Base-by-base conservation (phyloP, 208 protist species). In the Balamuthia mandrillaris region DNA sequence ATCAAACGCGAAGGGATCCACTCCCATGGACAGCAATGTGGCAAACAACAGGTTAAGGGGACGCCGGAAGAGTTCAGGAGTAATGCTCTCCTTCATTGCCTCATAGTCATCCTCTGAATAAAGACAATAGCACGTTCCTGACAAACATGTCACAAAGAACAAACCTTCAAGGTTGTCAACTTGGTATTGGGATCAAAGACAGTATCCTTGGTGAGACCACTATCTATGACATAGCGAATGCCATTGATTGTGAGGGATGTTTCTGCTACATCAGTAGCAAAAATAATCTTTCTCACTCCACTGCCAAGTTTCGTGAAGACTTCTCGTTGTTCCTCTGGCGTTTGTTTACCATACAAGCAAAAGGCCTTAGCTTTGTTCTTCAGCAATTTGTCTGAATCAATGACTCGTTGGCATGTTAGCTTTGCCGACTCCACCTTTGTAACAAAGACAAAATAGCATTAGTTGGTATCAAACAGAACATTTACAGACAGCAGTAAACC, bases 261-360 rank as follows among this genome's bases (percentile, higher is more conserved):
- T 89, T 99, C 98, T 18, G 98, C 98, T 75, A 99, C 98, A 89
- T 99, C 99, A 24, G 98, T 99, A 3, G 98, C 95, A 0, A 99
- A 96, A 37, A 99, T 97, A 84, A 96, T 97, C 92, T 99, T 99
- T 21, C 98, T 81, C 9, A 56, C 54, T 12, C 88, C 90, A 27
- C 21, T 33, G 27, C 70, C 52, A 3, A 93, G 51, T 12, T 29
- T 41, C 27, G 94, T 77, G 84, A 97, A 97, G 42, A 97, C 96
- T 78, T n/a, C n/a, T n/a, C 93, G 51, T 14, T 27, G 54, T 1
- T 58, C 63, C 24, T 39, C 81, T 37, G 85, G 88, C 41, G 66
- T 70, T 35, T 45, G 0, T 72, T 84, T 9, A 72, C 89, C 87
- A 14, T 14, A 54, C 16, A 58, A 27, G 16, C 49, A 12, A 29